phyloP scores from a whole-genome alignment of 257 asterid species.

The Gynochthodes officinalis region DNA sequence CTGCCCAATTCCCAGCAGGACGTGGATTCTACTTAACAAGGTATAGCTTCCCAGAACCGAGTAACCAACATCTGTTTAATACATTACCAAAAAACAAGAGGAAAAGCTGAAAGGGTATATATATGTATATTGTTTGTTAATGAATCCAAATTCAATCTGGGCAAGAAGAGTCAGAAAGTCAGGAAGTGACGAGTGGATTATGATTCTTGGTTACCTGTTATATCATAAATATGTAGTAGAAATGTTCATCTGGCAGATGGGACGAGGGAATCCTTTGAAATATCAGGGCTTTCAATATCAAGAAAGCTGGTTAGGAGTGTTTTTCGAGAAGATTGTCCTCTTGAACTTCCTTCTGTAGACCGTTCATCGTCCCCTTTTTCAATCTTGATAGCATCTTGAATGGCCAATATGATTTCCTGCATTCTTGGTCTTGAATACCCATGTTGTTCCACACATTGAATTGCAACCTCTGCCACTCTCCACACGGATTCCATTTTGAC shows the following conservation, averaged over 20 bases:
- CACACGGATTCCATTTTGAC: slow-evolving; percentile 82
- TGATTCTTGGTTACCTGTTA: neutral
- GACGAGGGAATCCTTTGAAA: slow-evolving; percentile 67
- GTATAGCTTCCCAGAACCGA: too few species aligned
- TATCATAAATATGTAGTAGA: neutral
- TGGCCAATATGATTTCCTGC: slow-evolving; percentile 82
- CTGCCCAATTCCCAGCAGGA: too few species aligned
- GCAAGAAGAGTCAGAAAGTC: too few species aligned
- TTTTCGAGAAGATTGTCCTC: slow-evolving; percentile 72
- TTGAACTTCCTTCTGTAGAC: slow-evolving; percentile 57
- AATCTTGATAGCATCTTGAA: slow-evolving; percentile 83
- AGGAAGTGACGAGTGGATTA: too few species aligned
- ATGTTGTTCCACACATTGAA: slow-evolving; percentile 88
- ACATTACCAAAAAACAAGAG: too few species aligned
- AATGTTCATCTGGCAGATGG: slow-evolving; percentile 72
- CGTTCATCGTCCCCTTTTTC: slow-evolving; percentile 71
- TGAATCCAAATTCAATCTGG: too few species aligned
- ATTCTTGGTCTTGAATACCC: slow-evolving; percentile 76
- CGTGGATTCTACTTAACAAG: too few species aligned
- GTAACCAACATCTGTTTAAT: too few species aligned
- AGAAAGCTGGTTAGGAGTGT: slow-evolving; percentile 92
- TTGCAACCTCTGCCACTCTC: slow-evolving; percentile 90
- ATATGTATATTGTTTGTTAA: too few species aligned
- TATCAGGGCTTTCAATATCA: slow-evolving; percentile 80
- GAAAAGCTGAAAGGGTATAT: too few species aligned